Evolutionary conservation across 1,284 basidiomycete species (phyloP).

Genomic region (Ganoderma lucidum): DNA sequence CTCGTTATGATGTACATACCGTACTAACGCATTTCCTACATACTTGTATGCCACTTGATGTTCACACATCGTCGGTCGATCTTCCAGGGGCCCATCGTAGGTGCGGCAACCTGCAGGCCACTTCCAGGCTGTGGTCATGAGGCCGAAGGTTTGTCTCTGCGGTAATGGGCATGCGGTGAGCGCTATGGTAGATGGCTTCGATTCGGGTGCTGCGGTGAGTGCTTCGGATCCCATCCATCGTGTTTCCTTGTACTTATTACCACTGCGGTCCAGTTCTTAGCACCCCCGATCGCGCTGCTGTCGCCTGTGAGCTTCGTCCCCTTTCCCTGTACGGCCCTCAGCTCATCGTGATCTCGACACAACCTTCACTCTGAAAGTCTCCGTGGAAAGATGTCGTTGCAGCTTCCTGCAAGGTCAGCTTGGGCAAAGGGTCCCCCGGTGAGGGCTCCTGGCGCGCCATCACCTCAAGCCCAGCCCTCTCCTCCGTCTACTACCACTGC

Average conservation of each 20-base stretch:
- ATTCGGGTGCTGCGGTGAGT: conserved; percentile 1
- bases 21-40: neutral
- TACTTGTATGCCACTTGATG: neutral
- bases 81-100: neutral
- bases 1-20: neutral
- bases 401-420: too few species aligned
- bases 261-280: neutral
- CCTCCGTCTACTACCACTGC: neutral
- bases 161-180: neutral
- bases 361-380: too few species aligned
- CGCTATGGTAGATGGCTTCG: neutral
- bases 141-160: neutral
- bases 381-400: too few species aligned
- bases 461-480: neutral
- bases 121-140: neutral
- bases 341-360: neutral
- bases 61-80: neutral
- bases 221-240: neutral
- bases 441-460: neutral
- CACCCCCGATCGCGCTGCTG: neutral
- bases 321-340: neutral
- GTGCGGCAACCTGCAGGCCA: neutral
- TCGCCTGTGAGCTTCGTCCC: neutral
- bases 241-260: neutral
- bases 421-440: neutral